phyloP scores from a whole-genome alignment of 352 stramenopile species.

The Phytophthora pisi region DNA sequence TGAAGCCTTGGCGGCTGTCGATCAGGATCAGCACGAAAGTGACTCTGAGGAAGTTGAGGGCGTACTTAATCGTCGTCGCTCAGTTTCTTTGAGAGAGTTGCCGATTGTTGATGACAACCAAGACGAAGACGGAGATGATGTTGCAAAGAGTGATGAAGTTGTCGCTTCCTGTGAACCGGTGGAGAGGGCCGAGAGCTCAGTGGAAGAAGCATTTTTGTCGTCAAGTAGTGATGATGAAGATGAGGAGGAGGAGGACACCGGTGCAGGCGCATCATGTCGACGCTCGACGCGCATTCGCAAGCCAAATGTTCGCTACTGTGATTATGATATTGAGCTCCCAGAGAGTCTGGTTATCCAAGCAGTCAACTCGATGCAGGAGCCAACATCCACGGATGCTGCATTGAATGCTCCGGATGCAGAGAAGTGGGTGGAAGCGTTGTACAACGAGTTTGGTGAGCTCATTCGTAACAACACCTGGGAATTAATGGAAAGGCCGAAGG shows the following conservation, averaged over 20 bases:
- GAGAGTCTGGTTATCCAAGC: slow-evolving; percentile 1
- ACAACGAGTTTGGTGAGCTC: slow-evolving; percentile 1
- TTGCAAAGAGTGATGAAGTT: background rate
- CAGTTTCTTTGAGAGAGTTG: background rate
- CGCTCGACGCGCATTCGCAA: background rate
- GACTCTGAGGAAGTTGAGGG: background rate
- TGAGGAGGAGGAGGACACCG: background rate
- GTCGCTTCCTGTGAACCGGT: background rate
- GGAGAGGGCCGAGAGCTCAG: background rate
- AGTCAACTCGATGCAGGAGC: background rate
- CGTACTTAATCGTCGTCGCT: background rate
- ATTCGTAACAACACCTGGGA: slow-evolving; percentile 5
- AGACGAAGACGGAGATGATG: background rate
- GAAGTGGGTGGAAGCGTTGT: background rate
- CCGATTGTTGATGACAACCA: background rate
- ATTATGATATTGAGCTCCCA: slow-evolving; percentile 4
- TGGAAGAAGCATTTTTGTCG: background rate
- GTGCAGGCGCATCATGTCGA: slow-evolving; percentile 12
- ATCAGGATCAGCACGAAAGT: background rate
- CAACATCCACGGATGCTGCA: background rate
- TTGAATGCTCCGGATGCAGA: slow-evolving; percentile 1
- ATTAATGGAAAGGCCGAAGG: background rate
- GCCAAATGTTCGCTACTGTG: background rate
- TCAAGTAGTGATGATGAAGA: background rate
- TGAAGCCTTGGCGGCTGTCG: background rate